These are phyloP conservation scores for Metahyphopichia silvanorum DNA, from an alignment of 805 yeast genomes.

Conservation along the genomic window DNA sequence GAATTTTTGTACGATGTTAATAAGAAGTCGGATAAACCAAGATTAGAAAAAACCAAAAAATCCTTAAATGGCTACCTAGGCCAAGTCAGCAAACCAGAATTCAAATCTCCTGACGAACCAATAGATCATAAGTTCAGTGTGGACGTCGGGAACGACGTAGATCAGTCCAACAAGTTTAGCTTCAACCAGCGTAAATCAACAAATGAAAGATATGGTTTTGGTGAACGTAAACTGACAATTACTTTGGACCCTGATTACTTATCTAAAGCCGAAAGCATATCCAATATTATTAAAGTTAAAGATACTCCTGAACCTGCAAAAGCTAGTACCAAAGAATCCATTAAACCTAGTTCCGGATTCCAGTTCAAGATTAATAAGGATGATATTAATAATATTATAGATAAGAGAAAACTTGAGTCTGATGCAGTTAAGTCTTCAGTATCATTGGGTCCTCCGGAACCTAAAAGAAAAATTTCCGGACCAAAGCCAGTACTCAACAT, in stretches of 20 bases:
- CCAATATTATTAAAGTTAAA: slow-evolving; percentile 30
- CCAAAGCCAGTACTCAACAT: too few species aligned
- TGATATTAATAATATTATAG: slow-evolving; percentile 21
- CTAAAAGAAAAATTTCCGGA: too few species aligned
- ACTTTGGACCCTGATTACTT: slow-evolving; percentile 25
- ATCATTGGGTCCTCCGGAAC: too few species aligned
- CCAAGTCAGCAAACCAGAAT: slow-evolving; percentile 27
- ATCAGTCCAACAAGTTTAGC: slow-evolving; percentile 8
- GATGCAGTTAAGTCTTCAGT: too few species aligned
- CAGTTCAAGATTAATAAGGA: slow-evolving; percentile 30
- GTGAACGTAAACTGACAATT: slow-evolving; percentile 12
- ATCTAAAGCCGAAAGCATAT: slow-evolving; percentile 18
- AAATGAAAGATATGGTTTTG: slow-evolving; percentile 13
- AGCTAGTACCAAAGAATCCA: slow-evolving; percentile 4
- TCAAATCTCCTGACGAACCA: slow-evolving; percentile 6
- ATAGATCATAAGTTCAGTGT: slow-evolving; percentile 1
- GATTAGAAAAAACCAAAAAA: slow-evolving; percentile 7
- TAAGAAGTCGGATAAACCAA: slow-evolving; percentile 9
- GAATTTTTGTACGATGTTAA: slow-evolving; percentile 32
- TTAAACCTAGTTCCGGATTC: slow-evolving; percentile 37
- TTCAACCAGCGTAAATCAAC: slow-evolving; percentile 9
- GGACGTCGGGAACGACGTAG: slow-evolving; percentile 2
- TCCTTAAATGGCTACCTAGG: slow-evolving; percentile 35
- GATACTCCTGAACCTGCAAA: slow-evolving; percentile 8
- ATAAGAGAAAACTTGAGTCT: slow-evolving; percentile 13